Percentiles rank a stretch among this genome's conserved stretches.
phyloP scores from a whole-genome alignment of 208 protist genomes.

The Leishmania major region DNA sequence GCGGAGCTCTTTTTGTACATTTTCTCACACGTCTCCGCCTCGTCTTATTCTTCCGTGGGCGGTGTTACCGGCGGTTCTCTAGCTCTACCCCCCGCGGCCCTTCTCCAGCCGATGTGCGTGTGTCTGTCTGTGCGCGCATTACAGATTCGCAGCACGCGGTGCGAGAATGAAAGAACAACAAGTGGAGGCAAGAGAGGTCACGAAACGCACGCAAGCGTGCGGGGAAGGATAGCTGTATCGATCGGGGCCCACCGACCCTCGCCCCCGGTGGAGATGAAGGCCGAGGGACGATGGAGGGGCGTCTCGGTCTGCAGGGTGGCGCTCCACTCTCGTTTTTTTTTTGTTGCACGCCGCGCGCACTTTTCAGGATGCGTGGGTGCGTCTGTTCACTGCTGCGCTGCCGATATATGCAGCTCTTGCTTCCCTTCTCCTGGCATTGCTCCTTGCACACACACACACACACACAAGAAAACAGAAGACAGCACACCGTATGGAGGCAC shows the following conservation, averaged over 20 bases:
- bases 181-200: neutral
- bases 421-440: neutral
- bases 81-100: neutral
- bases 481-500: neutral
- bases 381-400: neutral
- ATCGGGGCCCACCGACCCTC: neutral
- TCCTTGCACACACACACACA: slow-evolving; percentile 8
- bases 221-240: neutral
- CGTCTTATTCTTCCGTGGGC: neutral
- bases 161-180: neutral
- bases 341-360: neutral
- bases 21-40: neutral
- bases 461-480: neutral
- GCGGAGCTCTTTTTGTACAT: neutral
- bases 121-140: neutral
- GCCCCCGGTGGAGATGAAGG: neutral
- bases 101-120: neutral
- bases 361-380: neutral
- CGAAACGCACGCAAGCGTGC: neutral
- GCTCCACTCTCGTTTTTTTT: neutral
- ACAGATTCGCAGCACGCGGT: neutral
- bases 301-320: neutral
- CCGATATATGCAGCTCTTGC: neutral
- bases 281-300: neutral
- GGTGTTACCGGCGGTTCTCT: neutral